These are phyloP conservation scores for Sporothrix brunneoviolacea DNA, from an alignment of 2,329 filamentous ascomycete species.

Conservation along the genomic window DNA sequence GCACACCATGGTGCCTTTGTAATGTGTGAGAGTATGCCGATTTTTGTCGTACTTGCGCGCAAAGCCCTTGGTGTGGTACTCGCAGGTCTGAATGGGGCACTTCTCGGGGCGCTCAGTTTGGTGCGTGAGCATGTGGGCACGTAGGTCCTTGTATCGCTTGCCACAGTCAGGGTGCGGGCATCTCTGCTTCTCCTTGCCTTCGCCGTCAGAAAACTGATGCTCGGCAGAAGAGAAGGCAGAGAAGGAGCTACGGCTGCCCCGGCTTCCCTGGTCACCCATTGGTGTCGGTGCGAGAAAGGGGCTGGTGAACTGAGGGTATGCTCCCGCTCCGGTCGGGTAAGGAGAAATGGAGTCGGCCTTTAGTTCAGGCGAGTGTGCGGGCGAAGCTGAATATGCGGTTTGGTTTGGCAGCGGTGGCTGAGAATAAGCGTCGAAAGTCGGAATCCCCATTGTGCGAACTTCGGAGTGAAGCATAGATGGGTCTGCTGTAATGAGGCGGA, in stretches of 20 bases:
- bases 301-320: slow-evolving; percentile 25
- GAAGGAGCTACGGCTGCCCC: slow-evolving; percentile 62
- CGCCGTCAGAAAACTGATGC: slow-evolving; percentile 55
- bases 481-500: slow-evolving; percentile 37
- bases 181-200: slow-evolving; percentile 61
- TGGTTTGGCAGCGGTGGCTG: slow-evolving; percentile 35
- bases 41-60: slow-evolving; percentile 97
- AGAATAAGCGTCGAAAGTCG: slow-evolving; percentile 44
- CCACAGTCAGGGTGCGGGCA: slow-evolving; percentile 82
- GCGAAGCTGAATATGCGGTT: slow-evolving; percentile 50
- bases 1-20: slow-evolving; percentile 96
- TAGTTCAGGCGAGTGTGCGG: slow-evolving; percentile 50
- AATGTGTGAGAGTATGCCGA: slow-evolving; percentile 86
- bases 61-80: slow-evolving; percentile 89
- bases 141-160: slow-evolving; percentile 81
- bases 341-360: slow-evolving; percentile 42
- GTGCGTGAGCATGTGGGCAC: slow-evolving; percentile 92
- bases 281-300: slow-evolving; percentile 44
- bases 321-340: slow-evolving; percentile 42
- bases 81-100: slow-evolving; percentile 85
- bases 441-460: slow-evolving; percentile 44
- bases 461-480: slow-evolving; percentile 52
- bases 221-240: slow-evolving; percentile 46
- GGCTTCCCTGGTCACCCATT: slow-evolving; percentile 23
- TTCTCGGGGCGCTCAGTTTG: slow-evolving; percentile 88